These are phyloP conservation scores for Euclidium syriacum DNA, from an alignment of 345 rosid species.

Conservation along the genomic window DNA sequence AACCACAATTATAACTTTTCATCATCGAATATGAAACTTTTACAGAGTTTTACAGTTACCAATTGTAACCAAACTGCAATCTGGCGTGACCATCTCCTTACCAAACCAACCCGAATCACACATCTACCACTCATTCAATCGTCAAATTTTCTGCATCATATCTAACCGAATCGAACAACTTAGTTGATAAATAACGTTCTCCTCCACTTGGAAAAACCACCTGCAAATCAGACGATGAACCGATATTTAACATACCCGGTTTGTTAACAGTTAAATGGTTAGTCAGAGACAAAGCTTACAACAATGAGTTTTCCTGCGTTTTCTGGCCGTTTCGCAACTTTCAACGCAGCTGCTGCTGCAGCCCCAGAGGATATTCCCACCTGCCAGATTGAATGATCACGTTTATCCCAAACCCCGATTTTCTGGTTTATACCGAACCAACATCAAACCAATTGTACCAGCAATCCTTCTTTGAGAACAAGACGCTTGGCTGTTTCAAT, in stretches of 20 bases:
- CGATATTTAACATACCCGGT: neutral
- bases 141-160: constrained; percentile 53
- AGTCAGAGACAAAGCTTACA: constrained; percentile 4
- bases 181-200: constrained; percentile 64
- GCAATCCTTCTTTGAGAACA: constrained; percentile 51
- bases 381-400: constrained; percentile 25
- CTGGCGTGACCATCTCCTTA: too few relatives aligned
- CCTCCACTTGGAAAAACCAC: constrained; percentile 64
- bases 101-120: neutral
- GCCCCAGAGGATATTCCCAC: constrained; percentile 74
- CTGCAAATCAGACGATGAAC: constrained; percentile 32
- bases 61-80: too few relatives aligned
- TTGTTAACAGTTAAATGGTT: neutral
- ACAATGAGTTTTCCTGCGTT: constrained; percentile 60
- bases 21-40: too few relatives aligned
- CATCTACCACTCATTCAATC: constrained; percentile 28
- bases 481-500: constrained; percentile 51
- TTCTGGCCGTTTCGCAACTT: constrained; percentile 56
- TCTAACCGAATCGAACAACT: constrained; percentile 51
- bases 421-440: neutral
- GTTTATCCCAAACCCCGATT: neutral
- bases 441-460: constrained; percentile 23
- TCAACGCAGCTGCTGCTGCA: constrained; percentile 52
- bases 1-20: too few relatives aligned
- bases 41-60: too few relatives aligned